A percentile compares a stretch with the other conserved stretches of the same genome.
Evolutionary conservation across 1,284 basidiomycete species (phyloP).

Genomic region (Sparassis latifolia): DNA sequence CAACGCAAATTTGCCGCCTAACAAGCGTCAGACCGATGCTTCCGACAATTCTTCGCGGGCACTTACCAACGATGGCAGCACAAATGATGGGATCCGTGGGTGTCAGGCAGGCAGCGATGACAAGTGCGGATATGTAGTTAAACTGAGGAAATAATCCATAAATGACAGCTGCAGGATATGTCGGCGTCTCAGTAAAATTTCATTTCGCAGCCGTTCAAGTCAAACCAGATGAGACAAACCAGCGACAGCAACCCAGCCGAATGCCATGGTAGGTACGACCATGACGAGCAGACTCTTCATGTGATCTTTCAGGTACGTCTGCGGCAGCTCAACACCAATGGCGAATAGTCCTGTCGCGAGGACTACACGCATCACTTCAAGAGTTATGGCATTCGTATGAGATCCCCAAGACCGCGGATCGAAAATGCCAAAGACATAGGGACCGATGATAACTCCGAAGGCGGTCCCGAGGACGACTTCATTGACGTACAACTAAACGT

Average conservation of each 20-base stretch:
- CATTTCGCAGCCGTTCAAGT: background rate
- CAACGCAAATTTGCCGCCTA: slow-evolving; percentile 84
- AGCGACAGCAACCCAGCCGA: slow-evolving; percentile 67
- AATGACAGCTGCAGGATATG: slow-evolving; percentile 28
- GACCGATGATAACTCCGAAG: slow-evolving; percentile 71
- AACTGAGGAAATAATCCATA: slow-evolving; percentile 64
- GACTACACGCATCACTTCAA: slow-evolving; percentile 72
- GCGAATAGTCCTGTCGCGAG: slow-evolving; percentile 67
- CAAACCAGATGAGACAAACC: slow-evolving; percentile 28
- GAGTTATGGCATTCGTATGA: slow-evolving; percentile 54
- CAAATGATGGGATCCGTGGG: slow-evolving; percentile 89
- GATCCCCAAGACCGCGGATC: slow-evolving; percentile 74
- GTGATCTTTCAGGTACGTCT: slow-evolving; percentile 58
- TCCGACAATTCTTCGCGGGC: too few species aligned
- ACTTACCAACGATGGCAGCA: slow-evolving; percentile 50
- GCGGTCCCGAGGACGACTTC: slow-evolving; percentile 89
- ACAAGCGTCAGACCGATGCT: slow-evolving; percentile 15
- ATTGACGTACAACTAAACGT: slow-evolving; percentile 72
- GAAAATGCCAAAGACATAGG: slow-evolving; percentile 71
- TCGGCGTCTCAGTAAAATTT: background rate
- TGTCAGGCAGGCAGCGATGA: slow-evolving; percentile 85
- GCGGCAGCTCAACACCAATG: slow-evolving; percentile 69
- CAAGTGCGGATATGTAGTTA: slow-evolving; percentile 69
- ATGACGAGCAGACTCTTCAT: slow-evolving; percentile 52
- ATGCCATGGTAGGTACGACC: slow-evolving; percentile 75